Evolutionary conservation across 2,329 filamentous ascomycete species (phyloP), one percentile per base, ranked within the genome.

Genomic region (Colletotrichum australisinense): DNA sequence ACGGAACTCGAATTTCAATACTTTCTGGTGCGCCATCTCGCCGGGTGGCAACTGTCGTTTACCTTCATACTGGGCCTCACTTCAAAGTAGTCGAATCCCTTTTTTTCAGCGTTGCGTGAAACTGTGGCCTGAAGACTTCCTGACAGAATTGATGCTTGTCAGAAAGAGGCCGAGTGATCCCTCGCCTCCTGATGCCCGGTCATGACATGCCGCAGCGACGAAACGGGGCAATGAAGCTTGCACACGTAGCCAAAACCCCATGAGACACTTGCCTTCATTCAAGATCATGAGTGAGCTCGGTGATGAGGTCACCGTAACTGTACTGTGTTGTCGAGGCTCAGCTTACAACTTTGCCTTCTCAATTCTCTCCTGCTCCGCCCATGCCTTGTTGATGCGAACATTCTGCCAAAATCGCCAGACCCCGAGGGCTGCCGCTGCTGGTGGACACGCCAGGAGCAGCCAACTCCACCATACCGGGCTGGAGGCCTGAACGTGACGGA

Each of bases 381-480:
- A 97, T 73, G 86, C 85, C 81, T 86, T 88, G 83, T 94, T 94
- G 76, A 92, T 91, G 78, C 86, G 88, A 79, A 89, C 88, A 83
- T 95, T 97, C 79, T 91, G 87, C 84, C 92, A 92, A 80, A 94
- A 90, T 77, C 89, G 92, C 92, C 92, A 95, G 32, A 90, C 83
- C 0, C 91, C 94, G 70, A 92, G 88, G 12, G 88, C 83, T 24
- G 92, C 88, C 1, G 93, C 95, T 76, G 97, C 78, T 53, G 95
- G 95, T 75, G 96, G 96, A 79, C 89, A 93, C 52, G 92, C 83
- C 76, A 92, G 84, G 75, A 92, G 80, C 76, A 93, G 71, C 89
- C 90, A 93, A n/a, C 91, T 91, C 96, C 97, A 98, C 94, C 95
- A 97, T 74, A 85, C 83, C 7, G 94, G 94, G 81, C 93, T 97